Percentiles rank a stretch among this genome's conserved stretches.
phyloP scores from a whole-genome alignment of 495 filamentous ascomycete genomes.

The Patellaria atrata region DNA sequence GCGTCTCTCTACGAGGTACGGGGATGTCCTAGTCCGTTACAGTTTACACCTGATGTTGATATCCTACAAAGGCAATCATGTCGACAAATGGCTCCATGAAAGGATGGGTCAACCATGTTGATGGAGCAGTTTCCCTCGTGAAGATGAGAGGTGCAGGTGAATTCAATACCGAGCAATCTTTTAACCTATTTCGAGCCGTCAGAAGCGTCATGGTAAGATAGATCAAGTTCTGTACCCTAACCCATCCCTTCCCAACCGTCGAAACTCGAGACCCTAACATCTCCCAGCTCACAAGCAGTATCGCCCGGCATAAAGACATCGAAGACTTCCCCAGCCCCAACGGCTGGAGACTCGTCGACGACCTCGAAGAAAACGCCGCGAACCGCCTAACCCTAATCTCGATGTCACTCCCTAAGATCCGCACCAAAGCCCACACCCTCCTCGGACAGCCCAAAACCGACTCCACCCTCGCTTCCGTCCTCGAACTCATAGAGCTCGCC shows the following conservation, averaged over 20 bases:
- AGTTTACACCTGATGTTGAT: slow-evolving; percentile 4
- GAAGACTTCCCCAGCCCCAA: slow-evolving; percentile 18
- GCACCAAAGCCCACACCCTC: slow-evolving; percentile 9
- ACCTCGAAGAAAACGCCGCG: slow-evolving; percentile 18
- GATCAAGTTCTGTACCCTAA: not conserved
- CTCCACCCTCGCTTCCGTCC: slow-evolving; percentile 4
- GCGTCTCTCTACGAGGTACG: slow-evolving; percentile 26
- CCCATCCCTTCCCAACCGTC: not conserved
- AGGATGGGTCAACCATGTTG: slow-evolving; percentile 21
- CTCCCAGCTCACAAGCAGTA: slow-evolving; percentile 20
- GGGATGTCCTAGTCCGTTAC: not conserved
- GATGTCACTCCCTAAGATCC: slow-evolving; percentile 20
- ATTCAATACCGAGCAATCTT: slow-evolving; percentile 19
- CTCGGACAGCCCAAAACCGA: slow-evolving; percentile 6
- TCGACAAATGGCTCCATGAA: slow-evolving; percentile 15
- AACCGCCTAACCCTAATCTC: slow-evolving; percentile 22
- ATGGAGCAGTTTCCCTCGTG: slow-evolving; percentile 22
- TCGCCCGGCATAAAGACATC: slow-evolving; percentile 20
- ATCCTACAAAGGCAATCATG: slow-evolving; percentile 15
- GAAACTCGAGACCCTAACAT: not conserved
- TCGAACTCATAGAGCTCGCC: slow-evolving; percentile 13
- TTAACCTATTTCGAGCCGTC: slow-evolving; percentile 22
- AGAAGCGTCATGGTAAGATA: slow-evolving; percentile 22
- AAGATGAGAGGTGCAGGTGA: slow-evolving; percentile 21
- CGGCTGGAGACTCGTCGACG: slow-evolving; percentile 16